A percentile compares a stretch with the other conserved stretches of the same genome.
These are phyloP conservation scores for Phaeodactylum tricornutum DNA, from an alignment of 108 stramenopile species.

Conservation along the genomic window DNA sequence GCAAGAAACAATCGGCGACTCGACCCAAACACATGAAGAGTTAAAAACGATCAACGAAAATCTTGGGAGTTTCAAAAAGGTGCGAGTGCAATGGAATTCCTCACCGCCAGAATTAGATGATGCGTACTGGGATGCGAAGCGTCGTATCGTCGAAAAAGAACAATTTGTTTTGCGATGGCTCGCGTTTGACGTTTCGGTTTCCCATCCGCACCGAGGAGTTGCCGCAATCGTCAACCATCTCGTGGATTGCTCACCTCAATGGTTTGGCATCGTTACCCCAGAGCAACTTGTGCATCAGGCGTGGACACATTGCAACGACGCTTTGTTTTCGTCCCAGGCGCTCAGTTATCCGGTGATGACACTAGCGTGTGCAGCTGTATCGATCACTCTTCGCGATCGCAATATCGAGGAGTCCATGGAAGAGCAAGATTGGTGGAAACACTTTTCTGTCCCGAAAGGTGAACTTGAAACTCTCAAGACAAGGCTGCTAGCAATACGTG, in stretches of 20 bases:
- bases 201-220: conserved; percentile 67
- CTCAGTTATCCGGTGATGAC: too few relatives aligned
- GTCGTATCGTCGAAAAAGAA: conserved; percentile 52
- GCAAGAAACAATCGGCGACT: neutral
- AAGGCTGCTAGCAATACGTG: too few relatives aligned
- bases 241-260: too few relatives aligned
- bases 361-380: too few relatives aligned
- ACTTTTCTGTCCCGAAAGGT: too few relatives aligned
- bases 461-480: too few relatives aligned
- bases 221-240: neutral
- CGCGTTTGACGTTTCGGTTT: conserved; percentile 60
- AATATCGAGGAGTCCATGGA: too few relatives aligned
- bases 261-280: neutral
- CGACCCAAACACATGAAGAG: neutral
- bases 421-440: too few relatives aligned
- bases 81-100: neutral
- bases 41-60: neutral
- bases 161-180: conserved; percentile 60
- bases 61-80: neutral
- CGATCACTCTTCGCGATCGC: too few relatives aligned
- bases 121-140: conserved; percentile 60
- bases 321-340: too few relatives aligned
- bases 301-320: neutral
- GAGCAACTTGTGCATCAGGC: neutral
- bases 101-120: conserved; percentile 37